Conservation (phyloP, 2,329 filamentous ascomycete genomes). For the Nectriaceae sp. region DNA sequence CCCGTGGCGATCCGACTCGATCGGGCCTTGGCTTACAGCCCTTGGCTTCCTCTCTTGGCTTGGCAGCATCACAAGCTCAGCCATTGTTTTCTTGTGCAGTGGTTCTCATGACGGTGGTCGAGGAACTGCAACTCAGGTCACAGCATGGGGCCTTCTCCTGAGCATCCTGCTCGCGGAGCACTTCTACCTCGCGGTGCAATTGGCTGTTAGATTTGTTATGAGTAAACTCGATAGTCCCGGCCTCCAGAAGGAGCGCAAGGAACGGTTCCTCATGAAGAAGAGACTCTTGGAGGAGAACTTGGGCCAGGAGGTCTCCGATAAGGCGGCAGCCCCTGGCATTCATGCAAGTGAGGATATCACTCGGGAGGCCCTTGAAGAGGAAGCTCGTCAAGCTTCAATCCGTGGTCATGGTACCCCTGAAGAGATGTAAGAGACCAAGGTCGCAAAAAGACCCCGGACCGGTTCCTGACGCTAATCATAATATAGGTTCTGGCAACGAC, state of each 20-base stretch:
- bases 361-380: conserved; percentile 64
- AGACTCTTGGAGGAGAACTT: conserved; percentile 75
- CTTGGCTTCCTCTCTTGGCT: conserved; percentile 92
- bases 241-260: conserved; percentile 79
- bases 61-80: conserved; percentile 83
- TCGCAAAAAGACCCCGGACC: background rate
- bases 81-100: conserved; percentile 87
- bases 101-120: conserved; percentile 65
- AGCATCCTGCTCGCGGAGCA: conserved; percentile 87
- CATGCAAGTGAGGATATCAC: conserved; percentile 64
- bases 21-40: conserved; percentile 87
- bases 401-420: conserved; percentile 52
- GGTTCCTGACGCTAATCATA: conserved; percentile 19
- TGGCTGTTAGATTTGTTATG: conserved; percentile 71
- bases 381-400: conserved; percentile 54
- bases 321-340: conserved; percentile 47
- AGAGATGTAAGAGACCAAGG: conserved; percentile 43
- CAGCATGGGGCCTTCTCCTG: conserved; percentile 78
- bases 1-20: conserved; percentile 88
- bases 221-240: conserved; percentile 83
- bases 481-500: conserved; percentile 62
- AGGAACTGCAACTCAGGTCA: conserved; percentile 70
- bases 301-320: conserved; percentile 55
- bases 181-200: conserved; percentile 77
- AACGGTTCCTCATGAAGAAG: conserved; percentile 80